These are phyloP conservation scores for Verbena officinalis DNA, from an alignment of 257 asterid genomes.

Conservation along the genomic window DNA sequence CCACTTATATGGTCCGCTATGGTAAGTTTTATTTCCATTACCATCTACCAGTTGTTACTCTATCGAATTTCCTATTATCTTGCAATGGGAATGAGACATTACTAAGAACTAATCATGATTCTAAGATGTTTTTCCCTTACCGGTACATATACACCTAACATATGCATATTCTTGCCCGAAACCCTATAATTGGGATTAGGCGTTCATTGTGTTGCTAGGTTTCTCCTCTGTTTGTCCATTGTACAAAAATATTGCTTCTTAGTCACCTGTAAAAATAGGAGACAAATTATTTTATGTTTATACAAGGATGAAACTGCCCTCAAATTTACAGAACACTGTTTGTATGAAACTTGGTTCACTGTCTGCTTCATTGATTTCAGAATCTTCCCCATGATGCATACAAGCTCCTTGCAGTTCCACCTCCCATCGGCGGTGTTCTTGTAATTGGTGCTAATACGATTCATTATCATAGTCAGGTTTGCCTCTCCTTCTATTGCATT, in stretches of 20 bases:
- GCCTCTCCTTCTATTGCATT: slow-evolving; percentile 24
- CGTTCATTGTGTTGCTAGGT: slow-evolving; percentile 16
- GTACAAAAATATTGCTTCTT: slow-evolving; percentile 5
- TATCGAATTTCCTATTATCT: neutral
- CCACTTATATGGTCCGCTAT: slow-evolving; percentile 95
- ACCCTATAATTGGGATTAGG: slow-evolving; percentile 18
- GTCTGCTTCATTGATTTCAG: slow-evolving; percentile 46
- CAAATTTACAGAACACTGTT: neutral
- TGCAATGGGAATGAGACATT: slow-evolving; percentile 23
- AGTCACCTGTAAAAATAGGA: slow-evolving; percentile 5
- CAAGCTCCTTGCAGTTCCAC: slow-evolving; percentile 99
- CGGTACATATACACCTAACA: neutral
- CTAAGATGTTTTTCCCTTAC: slow-evolving; percentile 6
- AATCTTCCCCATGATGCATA: slow-evolving; percentile 94
- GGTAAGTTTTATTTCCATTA: slow-evolving; percentile 47
- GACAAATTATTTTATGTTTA: neutral
- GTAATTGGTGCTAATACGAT: slow-evolving; percentile 89
- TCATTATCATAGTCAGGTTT: slow-evolving; percentile 98
- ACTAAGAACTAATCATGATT: slow-evolving; percentile 19
- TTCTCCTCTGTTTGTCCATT: slow-evolving; percentile 15
- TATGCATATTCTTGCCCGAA: neutral
- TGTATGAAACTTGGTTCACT: slow-evolving; percentile 20
- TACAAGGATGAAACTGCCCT: slow-evolving; percentile 14
- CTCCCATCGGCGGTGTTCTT: slow-evolving; percentile 98
- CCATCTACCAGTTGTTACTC: slow-evolving; percentile 4